Evolutionary conservation across 176 grass and related monocot species (phyloP).

Genomic region (Zoysia japonica): DNA sequence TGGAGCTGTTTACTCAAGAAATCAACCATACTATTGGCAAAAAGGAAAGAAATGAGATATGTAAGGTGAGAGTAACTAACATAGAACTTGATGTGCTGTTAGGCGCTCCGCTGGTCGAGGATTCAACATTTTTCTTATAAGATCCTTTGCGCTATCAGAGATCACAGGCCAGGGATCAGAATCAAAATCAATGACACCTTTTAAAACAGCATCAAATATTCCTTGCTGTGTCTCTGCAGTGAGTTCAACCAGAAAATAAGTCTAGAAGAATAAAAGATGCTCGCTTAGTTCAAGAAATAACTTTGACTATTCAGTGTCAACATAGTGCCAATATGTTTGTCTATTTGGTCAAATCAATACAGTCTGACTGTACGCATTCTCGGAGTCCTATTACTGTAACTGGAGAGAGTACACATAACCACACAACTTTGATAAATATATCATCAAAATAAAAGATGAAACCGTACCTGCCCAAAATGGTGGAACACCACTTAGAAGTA

Average conservation of each 20-base stretch:
- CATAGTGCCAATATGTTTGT: not conserved
- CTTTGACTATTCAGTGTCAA: not conserved
- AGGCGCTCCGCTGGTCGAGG: conserved; percentile 45
- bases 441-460: conserved; percentile 11
- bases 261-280: conserved; percentile 5
- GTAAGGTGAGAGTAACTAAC: conserved; percentile 51
- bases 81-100: conserved; percentile 61
- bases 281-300: not conserved
- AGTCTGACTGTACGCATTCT: not conserved
- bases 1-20: conserved; percentile 4
- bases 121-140: conserved; percentile 67
- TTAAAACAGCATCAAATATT: conserved; percentile 72
- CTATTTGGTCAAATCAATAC: not conserved
- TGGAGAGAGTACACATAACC: not conserved
- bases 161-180: conserved; percentile 67
- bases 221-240: conserved; percentile 62
- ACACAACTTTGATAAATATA: not conserved
- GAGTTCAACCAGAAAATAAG: conserved; percentile 31
- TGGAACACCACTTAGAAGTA: conserved; percentile 79
- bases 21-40: not conserved
- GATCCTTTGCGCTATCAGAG: conserved; percentile 65
- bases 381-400: not conserved
- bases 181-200: conserved; percentile 67
- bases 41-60: conserved; percentile 1
- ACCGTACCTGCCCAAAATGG: conserved; percentile 72